Evolutionary conservation across 352 stramenopile species (phyloP).

Genomic region (Phytophthora citrophthora): DNA sequence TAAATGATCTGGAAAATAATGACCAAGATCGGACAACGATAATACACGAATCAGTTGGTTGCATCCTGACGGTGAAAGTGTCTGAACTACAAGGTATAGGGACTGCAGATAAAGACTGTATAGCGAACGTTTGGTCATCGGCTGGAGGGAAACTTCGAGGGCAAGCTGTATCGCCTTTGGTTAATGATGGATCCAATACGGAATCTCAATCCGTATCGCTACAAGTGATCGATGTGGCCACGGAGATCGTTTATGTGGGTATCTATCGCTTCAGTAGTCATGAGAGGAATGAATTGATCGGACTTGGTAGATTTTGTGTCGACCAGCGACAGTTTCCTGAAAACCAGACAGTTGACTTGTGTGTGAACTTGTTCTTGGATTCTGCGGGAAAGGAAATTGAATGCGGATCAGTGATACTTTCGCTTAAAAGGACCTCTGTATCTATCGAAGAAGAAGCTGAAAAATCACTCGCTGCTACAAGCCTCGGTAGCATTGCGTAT

Average conservation of each 20-base stretch:
- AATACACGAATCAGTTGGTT: conserved; percentile 2
- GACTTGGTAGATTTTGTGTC: conserved; percentile 24
- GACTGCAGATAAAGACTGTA: conserved; percentile 3
- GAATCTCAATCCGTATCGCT: conserved; percentile 14
- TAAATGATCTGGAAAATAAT: conserved; percentile 3
- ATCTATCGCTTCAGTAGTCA: conserved; percentile 30
- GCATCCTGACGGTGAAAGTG: conserved; percentile 19
- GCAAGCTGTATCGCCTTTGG: conserved; percentile 19
- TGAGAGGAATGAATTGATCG: conserved; percentile 34
- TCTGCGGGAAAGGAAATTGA: conserved; percentile 2
- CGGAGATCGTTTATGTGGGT: conserved; percentile 23
- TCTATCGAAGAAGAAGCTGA: not conserved
- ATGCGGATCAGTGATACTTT: conserved; percentile 19
- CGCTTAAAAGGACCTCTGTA: conserved; percentile 4
- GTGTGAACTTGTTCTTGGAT: conserved; percentile 10
- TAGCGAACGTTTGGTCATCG: conserved; percentile 30
- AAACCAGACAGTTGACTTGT: conserved; percentile 5
- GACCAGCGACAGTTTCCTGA: not conserved
- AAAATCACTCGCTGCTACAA: conserved; percentile 21
- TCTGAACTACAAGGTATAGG: not conserved
- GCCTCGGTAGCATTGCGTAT: conserved; percentile 20
- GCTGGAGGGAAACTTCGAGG: conserved; percentile 8
- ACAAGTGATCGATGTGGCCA: conserved; percentile 16
- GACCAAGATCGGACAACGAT: conserved; percentile 2
- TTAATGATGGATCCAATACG: not conserved